Base-by-base conservation (phyloP, 805 yeast species). In the Maudiozyma bulderi region DNA sequence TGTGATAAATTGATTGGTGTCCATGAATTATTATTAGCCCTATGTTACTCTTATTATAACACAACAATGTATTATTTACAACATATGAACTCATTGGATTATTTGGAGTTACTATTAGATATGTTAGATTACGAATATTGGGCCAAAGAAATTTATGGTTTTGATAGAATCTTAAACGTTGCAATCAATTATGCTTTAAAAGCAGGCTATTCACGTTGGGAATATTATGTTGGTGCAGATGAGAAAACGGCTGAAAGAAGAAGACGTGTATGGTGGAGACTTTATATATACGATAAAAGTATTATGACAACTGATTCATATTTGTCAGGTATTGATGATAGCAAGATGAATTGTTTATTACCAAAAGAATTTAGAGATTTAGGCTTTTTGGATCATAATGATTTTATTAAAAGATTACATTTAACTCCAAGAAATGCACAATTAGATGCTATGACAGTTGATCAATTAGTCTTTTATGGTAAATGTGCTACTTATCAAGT, bases 131-230 rank as follows among this genome's bases (percentile, higher is more conserved):
- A 56, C 32, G 62, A 57, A 44, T 38, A 48, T 20, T 58, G 65
- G 65, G 37, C 61, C 11, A 58, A 58, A n/a, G 66, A 62, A 41
- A 40, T 43, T 34, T 59, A 54, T 45, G 62, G 60, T 1, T 54
- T 52, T 46, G 61, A 57, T 34, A 61, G 56, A 48, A 60, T 60
- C 3, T 44, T 61, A 10, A 55, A 52, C 2, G 54, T 57, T 31
- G 63, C 63, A 3, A 43, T 57, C 8, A 52, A 56, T 39, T 55
- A 55, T 45, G 63, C 67, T 7, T 47, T 48, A 11, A 54, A 51
- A 29, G 41, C 58, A 38, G 69, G 68, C 1, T 52, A 64, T 5
- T 50, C 57, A 13, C 58, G 66, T 38, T 65, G 68, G 68, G 69
- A 65, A 45, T 61, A 53, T 48, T 64, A 62, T 49, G 62, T 61